Percentiles rank a stretch among this genome's conserved stretches.
Conservation (phyloP, 148 eudicot genomes). For the Diospyros kaki region DNA sequence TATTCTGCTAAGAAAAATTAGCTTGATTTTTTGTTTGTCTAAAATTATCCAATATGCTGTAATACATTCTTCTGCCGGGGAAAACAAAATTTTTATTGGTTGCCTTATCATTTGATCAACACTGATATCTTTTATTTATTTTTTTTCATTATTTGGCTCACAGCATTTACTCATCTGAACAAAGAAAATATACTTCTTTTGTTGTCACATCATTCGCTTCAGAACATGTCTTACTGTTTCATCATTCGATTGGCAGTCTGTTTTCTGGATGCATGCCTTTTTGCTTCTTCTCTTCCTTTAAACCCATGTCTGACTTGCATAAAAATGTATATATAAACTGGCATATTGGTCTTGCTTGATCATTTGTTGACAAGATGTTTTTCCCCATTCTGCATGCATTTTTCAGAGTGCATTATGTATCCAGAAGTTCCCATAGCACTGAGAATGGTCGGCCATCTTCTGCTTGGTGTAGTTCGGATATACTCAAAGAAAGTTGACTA, state of each 20-base stretch:
- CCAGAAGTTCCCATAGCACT: constrained; percentile 95
- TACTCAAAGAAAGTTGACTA: constrained; percentile 89
- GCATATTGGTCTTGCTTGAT: not conserved
- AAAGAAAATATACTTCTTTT: too few species aligned
- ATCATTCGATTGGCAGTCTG: not conserved
- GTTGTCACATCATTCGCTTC: too few species aligned
- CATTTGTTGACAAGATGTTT: not conserved
- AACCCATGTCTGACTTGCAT: not conserved
- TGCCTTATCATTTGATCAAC: too few species aligned
- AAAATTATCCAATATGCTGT: too few species aligned
- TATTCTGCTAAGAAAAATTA: too few species aligned
- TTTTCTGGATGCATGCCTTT: not conserved
- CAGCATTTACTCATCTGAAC: too few species aligned
- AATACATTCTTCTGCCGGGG: too few species aligned
- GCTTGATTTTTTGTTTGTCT: too few species aligned
- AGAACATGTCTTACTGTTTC: not conserved
- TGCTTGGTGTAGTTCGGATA: constrained; percentile 85
- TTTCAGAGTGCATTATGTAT: constrained; percentile 62
- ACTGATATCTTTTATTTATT: too few species aligned
- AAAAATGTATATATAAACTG: not conserved
- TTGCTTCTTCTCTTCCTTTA: not conserved
- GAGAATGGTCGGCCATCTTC: constrained; percentile 86
- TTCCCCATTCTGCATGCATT: not conserved
- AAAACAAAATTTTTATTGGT: too few species aligned
- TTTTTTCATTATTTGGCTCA: too few species aligned